phyloP scores from a whole-genome alignment of 176 grass and related monocot species.

The Chrysopogon serrulatus region DNA sequence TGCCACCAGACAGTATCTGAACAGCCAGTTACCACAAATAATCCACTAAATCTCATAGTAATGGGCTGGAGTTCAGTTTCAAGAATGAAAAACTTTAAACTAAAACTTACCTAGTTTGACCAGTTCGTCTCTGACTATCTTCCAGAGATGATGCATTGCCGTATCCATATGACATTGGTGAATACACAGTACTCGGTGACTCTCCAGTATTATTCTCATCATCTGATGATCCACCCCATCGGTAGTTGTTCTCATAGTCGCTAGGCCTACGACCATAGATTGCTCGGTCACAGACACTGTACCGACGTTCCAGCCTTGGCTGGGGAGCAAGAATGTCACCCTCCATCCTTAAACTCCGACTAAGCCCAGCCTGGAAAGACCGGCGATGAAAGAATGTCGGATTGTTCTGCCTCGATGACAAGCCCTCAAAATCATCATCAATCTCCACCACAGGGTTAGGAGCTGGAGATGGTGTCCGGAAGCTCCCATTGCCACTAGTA shows the following conservation, averaged over 20 bases:
- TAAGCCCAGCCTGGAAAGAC: slow-evolving; percentile 84
- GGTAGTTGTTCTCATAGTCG: slow-evolving; percentile 73
- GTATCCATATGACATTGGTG: slow-evolving; percentile 82
- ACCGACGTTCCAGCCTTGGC: slow-evolving; percentile 80
- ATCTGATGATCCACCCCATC: slow-evolving; percentile 76
- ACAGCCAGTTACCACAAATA: background rate
- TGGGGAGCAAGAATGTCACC: slow-evolving; percentile 68
- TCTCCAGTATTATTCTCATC: slow-evolving; percentile 78
- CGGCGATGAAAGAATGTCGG: slow-evolving; percentile 69
- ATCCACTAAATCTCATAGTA: background rate
- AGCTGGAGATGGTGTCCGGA: slow-evolving; percentile 75
- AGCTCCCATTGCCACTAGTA: slow-evolving; percentile 69
- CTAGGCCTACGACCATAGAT: slow-evolving; percentile 76
- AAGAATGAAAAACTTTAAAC: background rate
- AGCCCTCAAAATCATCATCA: slow-evolving; percentile 83
- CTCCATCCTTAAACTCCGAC: slow-evolving; percentile 83
- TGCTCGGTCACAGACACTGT: slow-evolving; percentile 82
- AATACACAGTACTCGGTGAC: slow-evolving; percentile 81
- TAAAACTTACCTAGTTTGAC: slow-evolving; percentile 55
- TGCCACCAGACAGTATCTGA: slow-evolving; percentile 84
- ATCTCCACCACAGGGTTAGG: slow-evolving; percentile 78
- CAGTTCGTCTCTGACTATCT: slow-evolving; percentile 51
- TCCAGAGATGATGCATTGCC: slow-evolving; percentile 54
- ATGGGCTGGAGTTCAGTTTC: background rate
- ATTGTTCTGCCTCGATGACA: slow-evolving; percentile 53